Evolutionary conservation across 1,284 basidiomycete species (phyloP).

Genomic region (Trichosporon sp.): DNA sequence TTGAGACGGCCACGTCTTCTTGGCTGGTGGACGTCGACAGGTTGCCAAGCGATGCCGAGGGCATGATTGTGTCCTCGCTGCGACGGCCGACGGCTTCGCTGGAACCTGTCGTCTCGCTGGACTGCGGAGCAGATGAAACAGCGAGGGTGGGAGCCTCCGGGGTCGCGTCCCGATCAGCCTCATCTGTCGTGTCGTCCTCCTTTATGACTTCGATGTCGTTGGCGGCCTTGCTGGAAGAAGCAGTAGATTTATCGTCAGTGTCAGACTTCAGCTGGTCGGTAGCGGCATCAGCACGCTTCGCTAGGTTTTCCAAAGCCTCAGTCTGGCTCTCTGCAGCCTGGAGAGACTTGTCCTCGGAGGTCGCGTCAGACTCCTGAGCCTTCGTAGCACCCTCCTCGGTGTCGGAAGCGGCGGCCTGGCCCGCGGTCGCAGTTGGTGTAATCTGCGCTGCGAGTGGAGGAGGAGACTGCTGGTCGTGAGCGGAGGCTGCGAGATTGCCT

Average conservation of each 20-base stretch:
- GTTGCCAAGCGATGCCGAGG: neutral
- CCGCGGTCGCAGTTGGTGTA: neutral
- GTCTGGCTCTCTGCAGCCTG: neutral
- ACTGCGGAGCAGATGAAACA: conserved; percentile 1
- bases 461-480: neutral
- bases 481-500: neutral
- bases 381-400: neutral
- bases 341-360: neutral
- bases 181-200: neutral
- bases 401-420: neutral
- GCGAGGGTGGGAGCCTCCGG: conserved; percentile 5
- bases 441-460: neutral
- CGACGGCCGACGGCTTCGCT: neutral
- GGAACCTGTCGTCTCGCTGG: neutral
- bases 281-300: neutral
- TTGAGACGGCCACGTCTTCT: neutral
- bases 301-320: neutral
- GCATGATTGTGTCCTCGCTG: neutral
- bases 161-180: conserved; percentile 1
- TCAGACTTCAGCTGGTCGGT: neutral
- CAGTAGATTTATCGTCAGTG: neutral
- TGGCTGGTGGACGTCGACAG: neutral
- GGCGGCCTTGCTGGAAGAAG: neutral
- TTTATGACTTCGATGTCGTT: neutral
- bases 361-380: neutral